Evolutionary conservation across 306 rosid species (phyloP), one percentile per base, ranked within the genome.

Genomic region (Canavalia ensiformis): DNA sequence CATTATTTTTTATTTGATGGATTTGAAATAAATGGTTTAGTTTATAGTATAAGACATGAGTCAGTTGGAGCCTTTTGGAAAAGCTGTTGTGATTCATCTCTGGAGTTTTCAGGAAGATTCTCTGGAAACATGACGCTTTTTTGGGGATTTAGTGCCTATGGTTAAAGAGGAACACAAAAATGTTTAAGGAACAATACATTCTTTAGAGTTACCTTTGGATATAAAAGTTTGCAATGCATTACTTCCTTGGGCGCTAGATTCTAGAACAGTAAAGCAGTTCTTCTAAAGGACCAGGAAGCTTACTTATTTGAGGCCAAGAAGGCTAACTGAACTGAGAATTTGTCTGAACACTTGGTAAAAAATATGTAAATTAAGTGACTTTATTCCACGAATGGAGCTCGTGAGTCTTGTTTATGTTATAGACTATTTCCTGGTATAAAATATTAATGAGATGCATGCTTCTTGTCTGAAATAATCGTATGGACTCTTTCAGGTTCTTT

Each of bases 401-500:
- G 25, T 63, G 68, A 35, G 9, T 69, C 55, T 67, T 54, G 78
- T 82, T 44, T 55, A 31, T 18, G 46, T 82, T 64, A 11, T 68
- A 18, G 58, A 78, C 71, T 70, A 35, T 57, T 73, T 67, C 5
- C 59, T 28, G 59, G 45, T 54, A 57, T 42, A 13, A 72, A 37
- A 33, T 58, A 25, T 30, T 44, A 8, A 74, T 56, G 42, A 54
- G 62, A 57, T 87, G 28, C 60, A 37, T 77, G 8, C 74, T 57
- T 70, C 11, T 60, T 45, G 56, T 39, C 66, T 72, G 65, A 74
- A 75, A 73, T 47, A 69, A 74, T 76, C 52, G 5, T 78, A 47
- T 85, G 81, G 58, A 67, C 71, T 76, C 60, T 91, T 84, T 75
- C 88, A 95, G 99, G 93, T 89, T 95, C 86, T 85, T 95, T 64